Evolutionary conservation across 2,329 filamentous ascomycete genomes (phyloP), one percentile per base, ranked within the genome.

Genomic region (Xylariaceae sp.): DNA sequence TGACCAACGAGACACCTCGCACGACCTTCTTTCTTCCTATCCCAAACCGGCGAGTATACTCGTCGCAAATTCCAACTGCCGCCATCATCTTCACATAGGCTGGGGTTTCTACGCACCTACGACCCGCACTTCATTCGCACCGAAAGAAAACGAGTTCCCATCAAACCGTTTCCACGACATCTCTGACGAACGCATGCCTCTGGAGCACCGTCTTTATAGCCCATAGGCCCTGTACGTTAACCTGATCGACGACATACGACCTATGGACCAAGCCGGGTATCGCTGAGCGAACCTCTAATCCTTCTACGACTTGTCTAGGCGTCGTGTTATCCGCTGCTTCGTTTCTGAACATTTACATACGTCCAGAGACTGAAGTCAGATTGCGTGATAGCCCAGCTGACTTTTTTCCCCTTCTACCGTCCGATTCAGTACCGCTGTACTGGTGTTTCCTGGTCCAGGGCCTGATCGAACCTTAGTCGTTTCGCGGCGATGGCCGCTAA

Each of bases 401-500:
- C 10, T 5, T 13, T 30, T 1, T 2, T 17, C 5, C 17, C 8
- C 23, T 48, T 5, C 47, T 10, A 8, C 23, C n/a, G 18, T 15
- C 49, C 34, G 53, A 7, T 47, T 17, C 34, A 55, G 45, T 13
- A 39, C 42, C 17, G 49, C 10, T 35, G 47, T 11, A 18, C 42
- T 34, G 3, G 35, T 45, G 47, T 48, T 35, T 35, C 23, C 55
- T 51, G 42, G 23, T 55, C 57, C 4, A 15, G 48, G 56, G 60
- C 57, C 60, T 62, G 64, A 67, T 57, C 51, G 39, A 66, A 55
- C 57, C 50, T 23, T 50, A 52, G 52, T 59, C 56, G 59, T 59
- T 13, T 60, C 65, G 78, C 78, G 76, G 79, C 79, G 73, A 85
- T 85, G 82, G 82, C 82, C 75, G 81, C 79, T 70, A 84, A 83